Base-by-base conservation (phyloP, 768 basidiomycete species). In the Hortiboletus campestris region DNA sequence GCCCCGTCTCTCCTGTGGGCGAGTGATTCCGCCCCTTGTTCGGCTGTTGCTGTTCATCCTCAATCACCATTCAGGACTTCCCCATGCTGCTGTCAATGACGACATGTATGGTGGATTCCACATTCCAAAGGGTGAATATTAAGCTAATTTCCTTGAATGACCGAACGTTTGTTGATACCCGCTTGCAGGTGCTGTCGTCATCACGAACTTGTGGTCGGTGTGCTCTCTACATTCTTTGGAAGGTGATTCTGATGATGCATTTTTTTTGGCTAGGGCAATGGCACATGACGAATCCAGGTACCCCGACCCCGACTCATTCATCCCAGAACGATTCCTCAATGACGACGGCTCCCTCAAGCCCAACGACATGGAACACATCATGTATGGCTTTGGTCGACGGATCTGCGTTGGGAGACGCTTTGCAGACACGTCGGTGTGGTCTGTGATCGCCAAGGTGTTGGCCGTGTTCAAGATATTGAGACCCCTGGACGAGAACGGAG, bases 281-380 rank as follows among this genome's bases (percentile, higher is more conserved):
- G 36, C 60, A 6, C 63, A 53, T 8, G 43, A 65, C 4, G 56
- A 62, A 36, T 64, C 60, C 42, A 70, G 70, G 63, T 76, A 72
- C 55, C 69, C 72, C 0, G 59, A 70, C 16, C 67, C 76, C 3
- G 65, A 74, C 25, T 46, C 53, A 14, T 78, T 77, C 61, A 54
- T 53, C 9, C 76, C 76, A 0, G 77, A 78, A 36, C 67, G 76
- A 16, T 78, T 78, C 55, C 45, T 77, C 11, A 70, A 76, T 28
- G 45, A 51, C 0, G 63, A 66, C 4, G 63, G 63, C 25, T 60
- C 61, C 3, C 61, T 67, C 1, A 64, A 54, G 14, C 42, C 62
- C 1, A 51, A 51, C n/a, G 54, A 54, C 11, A 17, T 39, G 3
- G 41, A 52, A 36, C 44, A 52, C 32, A 32, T 64, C n/a, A 51